phyloP scores from a whole-genome alignment of 164 flowering plant species.

The Magnolia changhungtana region DNA sequence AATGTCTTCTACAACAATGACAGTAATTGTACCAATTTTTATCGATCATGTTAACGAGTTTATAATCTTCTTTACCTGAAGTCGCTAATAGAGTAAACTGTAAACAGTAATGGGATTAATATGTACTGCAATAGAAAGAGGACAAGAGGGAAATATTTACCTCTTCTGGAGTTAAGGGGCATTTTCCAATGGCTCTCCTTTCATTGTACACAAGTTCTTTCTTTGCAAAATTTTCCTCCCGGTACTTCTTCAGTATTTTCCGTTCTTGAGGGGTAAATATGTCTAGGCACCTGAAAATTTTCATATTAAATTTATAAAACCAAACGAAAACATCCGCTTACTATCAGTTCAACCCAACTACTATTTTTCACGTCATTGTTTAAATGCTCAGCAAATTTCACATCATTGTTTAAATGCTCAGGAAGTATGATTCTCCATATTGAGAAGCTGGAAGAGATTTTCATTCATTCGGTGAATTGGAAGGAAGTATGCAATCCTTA shows the following conservation, averaged over 20 bases:
- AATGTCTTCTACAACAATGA: too few species aligned
- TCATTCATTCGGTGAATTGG: too few species aligned
- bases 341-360: background rate
- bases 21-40: too few species aligned
- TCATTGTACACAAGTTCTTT: constrained; percentile 66
- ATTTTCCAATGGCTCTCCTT: constrained; percentile 95
- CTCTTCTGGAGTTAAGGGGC: constrained; percentile 99
- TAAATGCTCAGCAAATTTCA: background rate
- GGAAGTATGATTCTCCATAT: too few species aligned
- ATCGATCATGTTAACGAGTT: too few species aligned
- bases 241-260: constrained; percentile 60
- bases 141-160: constrained; percentile 34
- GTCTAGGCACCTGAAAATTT: constrained; percentile 72
- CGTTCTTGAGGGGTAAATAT: constrained; percentile 79
- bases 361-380: background rate
- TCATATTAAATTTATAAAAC: background rate
- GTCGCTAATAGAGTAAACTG: too few species aligned
- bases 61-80: too few species aligned
- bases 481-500: too few species aligned
- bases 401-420: too few species aligned
- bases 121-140: background rate
- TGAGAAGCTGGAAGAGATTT: too few species aligned
- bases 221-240: constrained; percentile 75
- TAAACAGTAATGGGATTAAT: too few species aligned
- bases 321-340: background rate